Evolutionary conservation across 2,329 filamentous ascomycete species (phyloP).

Genomic region (Epichloe elymi): DNA sequence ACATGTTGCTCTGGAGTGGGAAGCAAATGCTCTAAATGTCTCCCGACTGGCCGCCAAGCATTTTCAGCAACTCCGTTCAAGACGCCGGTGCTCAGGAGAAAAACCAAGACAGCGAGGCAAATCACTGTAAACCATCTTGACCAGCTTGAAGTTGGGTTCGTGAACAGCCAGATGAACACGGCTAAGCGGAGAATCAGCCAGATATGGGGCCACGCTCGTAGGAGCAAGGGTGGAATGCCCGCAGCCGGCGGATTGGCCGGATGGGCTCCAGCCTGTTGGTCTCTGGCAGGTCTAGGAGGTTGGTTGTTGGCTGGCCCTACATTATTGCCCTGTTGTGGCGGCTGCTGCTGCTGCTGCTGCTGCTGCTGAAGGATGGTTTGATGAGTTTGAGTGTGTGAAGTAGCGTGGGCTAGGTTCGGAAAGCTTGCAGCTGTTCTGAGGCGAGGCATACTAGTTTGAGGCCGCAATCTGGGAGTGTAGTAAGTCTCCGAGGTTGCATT

Average conservation of each 20-base stretch:
- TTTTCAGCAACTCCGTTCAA: constrained; percentile 42
- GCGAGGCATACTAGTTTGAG: constrained; percentile 15
- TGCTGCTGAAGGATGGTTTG: constrained; percentile 7
- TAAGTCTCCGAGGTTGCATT: constrained; percentile 35
- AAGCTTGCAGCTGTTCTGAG: constrained; percentile 11
- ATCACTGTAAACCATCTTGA: constrained; percentile 44
- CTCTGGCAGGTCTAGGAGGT: background rate
- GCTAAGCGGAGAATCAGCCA: constrained; percentile 47
- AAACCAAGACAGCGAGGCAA: constrained; percentile 38
- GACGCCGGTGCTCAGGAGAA: constrained; percentile 46
- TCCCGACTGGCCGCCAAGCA: constrained; percentile 41
- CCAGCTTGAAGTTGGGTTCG: constrained; percentile 44
- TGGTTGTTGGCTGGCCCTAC: background rate
- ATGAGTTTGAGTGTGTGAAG: background rate
- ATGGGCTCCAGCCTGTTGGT: constrained; percentile 14
- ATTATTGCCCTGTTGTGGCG: background rate
- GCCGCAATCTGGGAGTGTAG: constrained; percentile 29
- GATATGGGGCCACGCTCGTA: constrained; percentile 42
- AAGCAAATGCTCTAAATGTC: constrained; percentile 46
- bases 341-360: constrained; percentile 9
- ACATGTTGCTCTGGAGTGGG: constrained; percentile 30
- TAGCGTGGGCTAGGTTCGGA: constrained; percentile 4
- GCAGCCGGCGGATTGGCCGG: constrained; percentile 26
- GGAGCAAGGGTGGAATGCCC: constrained; percentile 19
- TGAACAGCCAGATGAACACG: constrained; percentile 53